A percentile compares a stretch with the other conserved stretches of the same genome.
Conservation (phyloP, 345 rosid genomes). For the Salix suchowensis region DNA sequence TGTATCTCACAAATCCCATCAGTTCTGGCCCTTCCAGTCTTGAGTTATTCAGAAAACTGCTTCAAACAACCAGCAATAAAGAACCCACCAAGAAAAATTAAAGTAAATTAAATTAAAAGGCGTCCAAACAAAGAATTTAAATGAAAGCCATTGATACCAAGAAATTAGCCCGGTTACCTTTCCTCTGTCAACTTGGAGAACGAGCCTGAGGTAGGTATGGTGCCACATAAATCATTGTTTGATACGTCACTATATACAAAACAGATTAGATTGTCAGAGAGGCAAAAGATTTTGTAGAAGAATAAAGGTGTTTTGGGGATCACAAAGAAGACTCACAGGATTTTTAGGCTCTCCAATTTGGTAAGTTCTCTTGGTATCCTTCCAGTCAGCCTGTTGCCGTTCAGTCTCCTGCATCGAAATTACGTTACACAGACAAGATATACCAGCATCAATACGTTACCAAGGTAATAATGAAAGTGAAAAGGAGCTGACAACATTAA, state of each 20-base stretch:
- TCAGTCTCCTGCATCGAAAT: slow-evolving; percentile 48
- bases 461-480: background rate
- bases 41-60: slow-evolving; percentile 55
- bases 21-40: slow-evolving; percentile 72
- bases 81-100: background rate
- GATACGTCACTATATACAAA: slow-evolving; percentile 50
- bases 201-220: slow-evolving; percentile 60
- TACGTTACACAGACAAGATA: background rate
- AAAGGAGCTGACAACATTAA: background rate
- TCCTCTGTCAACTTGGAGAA: slow-evolving; percentile 59
- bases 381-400: slow-evolving; percentile 57
- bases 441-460: background rate
- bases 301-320: background rate
- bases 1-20: slow-evolving; percentile 72
- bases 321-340: slow-evolving; percentile 38
- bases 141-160: background rate
- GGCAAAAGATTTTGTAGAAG: background rate
- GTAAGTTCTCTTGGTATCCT: slow-evolving; percentile 63
- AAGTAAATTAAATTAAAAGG: background rate
- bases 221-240: slow-evolving; percentile 64
- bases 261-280: background rate
- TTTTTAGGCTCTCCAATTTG: slow-evolving; percentile 52
- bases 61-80: background rate
- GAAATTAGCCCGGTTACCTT: slow-evolving; percentile 30
- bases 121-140: background rate